These are phyloP conservation scores for Flaveria brownii DNA, from an alignment of 129 eudicot genomes.

Conservation along the genomic window DNA sequence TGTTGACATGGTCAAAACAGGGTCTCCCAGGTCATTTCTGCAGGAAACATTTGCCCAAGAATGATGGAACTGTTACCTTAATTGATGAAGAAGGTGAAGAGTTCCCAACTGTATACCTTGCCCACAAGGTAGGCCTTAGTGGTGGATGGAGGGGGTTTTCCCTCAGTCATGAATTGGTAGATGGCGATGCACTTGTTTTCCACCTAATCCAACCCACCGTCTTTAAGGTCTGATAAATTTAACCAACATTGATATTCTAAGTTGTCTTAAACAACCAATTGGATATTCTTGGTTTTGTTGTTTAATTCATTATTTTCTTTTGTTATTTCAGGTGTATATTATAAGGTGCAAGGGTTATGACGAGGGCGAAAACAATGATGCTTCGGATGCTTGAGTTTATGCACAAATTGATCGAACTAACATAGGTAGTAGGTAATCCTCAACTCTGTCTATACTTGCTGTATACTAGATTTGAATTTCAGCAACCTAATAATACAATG, in stretches of 20 bases:
- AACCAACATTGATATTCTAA: slow-evolving; percentile 3
- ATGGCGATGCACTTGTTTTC: slow-evolving; percentile 86
- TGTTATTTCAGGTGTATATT: slow-evolving; percentile 25
- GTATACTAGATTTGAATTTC: slow-evolving; percentile 10
- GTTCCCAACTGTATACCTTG: slow-evolving; percentile 56
- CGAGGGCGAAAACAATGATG: slow-evolving; percentile 33
- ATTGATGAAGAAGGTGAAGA: slow-evolving; percentile 76
- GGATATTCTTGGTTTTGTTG: not conserved
- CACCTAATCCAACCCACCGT: slow-evolving; percentile 42
- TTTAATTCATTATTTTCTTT: slow-evolving; percentile 3
- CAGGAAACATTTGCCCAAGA: slow-evolving; percentile 49
- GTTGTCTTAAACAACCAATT: slow-evolving; percentile 1
- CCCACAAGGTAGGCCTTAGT: slow-evolving; percentile 59
- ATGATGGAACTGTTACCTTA: slow-evolving; percentile 55
- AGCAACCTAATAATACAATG: slow-evolving; percentile 6
- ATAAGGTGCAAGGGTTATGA: slow-evolving; percentile 37
- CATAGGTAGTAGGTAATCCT: slow-evolving; percentile 26
- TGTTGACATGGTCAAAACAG: slow-evolving; percentile 31
- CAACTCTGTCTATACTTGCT: not conserved
- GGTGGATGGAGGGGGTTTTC: slow-evolving; percentile 92
- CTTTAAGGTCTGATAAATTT: slow-evolving; percentile 51
- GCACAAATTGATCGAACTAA: slow-evolving; percentile 26
- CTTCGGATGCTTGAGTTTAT: slow-evolving; percentile 20
- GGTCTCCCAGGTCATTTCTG: slow-evolving; percentile 71
- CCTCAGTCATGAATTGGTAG: slow-evolving; percentile 60